Percentiles rank a stretch among this genome's conserved stretches.
Conservation (phyloP, 306 rosid genomes). For the Ammopiptanthus mongolicus region DNA sequence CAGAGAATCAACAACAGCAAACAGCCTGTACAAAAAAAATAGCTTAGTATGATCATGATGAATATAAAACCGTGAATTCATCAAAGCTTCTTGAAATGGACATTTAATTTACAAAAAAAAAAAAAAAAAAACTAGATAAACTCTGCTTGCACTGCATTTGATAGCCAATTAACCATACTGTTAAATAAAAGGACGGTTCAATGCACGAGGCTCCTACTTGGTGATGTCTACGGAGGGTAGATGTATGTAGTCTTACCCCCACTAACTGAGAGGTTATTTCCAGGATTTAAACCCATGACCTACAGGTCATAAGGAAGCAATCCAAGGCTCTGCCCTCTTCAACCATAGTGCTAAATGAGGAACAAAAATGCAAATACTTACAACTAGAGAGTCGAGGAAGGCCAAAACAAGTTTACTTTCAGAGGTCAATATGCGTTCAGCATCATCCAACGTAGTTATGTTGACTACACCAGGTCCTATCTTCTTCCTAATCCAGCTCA, state of each 20-base stretch:
- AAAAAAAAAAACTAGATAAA: background rate
- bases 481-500: constrained; percentile 95
- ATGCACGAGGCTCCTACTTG: no score
- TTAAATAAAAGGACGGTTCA: no score
- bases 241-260: no score
- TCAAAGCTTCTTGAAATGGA: background rate
- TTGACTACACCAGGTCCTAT: constrained; percentile 81
- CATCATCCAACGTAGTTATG: constrained; percentile 74
- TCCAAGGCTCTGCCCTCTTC: no score
- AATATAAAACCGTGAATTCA: background rate
- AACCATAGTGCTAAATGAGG: no score
- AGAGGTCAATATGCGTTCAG: constrained; percentile 63
- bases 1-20: background rate
- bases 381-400: constrained; percentile 84
- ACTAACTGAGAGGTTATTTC: no score
- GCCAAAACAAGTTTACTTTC: constrained; percentile 83
- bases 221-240: no score
- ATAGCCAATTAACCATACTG: background rate
- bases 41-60: background rate
- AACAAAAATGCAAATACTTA: constrained; percentile 26
- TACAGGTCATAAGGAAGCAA: no score
- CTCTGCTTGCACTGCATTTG: background rate
- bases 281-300: no score
- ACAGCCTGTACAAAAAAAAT: background rate
- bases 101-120: background rate